phyloP scores from a whole-genome alignment of 1,284 basidiomycete genomes.

The Singerocomus inundabilis region DNA sequence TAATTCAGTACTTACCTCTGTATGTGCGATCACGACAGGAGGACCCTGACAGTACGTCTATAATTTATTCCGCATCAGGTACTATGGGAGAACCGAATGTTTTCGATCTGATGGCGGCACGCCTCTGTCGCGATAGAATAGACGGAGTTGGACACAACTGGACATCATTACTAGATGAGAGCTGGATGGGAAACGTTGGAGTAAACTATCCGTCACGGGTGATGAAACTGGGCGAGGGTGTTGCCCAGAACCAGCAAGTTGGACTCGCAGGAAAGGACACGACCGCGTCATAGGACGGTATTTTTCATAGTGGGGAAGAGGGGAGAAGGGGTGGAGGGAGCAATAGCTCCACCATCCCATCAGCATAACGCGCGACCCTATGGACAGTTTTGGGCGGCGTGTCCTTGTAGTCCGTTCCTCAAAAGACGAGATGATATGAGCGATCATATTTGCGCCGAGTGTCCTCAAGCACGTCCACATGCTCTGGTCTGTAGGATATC shows the following conservation, averaged over 20 bases:
- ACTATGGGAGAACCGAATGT: constrained; percentile 8
- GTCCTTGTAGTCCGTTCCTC: neutral
- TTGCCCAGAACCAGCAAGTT: neutral
- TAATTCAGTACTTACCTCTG: constrained; percentile 15
- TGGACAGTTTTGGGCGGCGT: no score
- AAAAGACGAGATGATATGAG: neutral
- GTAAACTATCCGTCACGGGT: neutral
- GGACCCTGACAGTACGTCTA: constrained; percentile 16
- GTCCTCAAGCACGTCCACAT: no score
- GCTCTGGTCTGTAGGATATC: no score
- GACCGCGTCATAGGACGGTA: neutral
- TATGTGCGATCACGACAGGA: constrained; percentile 14
- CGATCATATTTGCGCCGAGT: neutral
- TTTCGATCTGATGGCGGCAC: constrained; percentile 18
- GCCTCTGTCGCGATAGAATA: neutral
- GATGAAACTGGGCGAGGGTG: neutral
- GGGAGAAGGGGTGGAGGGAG: no score
- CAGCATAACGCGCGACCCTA: no score
- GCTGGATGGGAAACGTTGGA: constrained; percentile 4
- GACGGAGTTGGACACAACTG: constrained; percentile 3
- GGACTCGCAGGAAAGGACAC: neutral
- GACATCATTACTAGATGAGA: constrained; percentile 8
- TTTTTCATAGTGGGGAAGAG: no score
- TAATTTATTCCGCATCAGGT: constrained; percentile 21
- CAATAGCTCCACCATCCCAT: no score